Conservation (phyloP, 306 rosid species). For the Parietaria judaica region DNA sequence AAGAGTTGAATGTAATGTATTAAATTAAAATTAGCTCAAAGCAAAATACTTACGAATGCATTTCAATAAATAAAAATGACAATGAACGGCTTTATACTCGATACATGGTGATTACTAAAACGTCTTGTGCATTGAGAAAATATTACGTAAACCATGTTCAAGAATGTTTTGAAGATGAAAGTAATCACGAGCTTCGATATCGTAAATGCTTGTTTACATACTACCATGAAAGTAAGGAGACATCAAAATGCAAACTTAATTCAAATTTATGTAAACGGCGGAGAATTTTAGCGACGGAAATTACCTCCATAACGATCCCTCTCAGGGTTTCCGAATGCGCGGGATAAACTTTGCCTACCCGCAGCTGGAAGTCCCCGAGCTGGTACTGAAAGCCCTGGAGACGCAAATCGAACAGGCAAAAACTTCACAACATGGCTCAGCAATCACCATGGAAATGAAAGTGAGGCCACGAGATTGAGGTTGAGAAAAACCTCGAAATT, state of each 20-base stretch:
- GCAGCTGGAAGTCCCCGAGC: constrained; percentile 74
- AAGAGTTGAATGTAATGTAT: too few relatives aligned
- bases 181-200: background rate
- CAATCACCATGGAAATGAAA: background rate
- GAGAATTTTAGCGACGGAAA: background rate
- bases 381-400: constrained; percentile 55
- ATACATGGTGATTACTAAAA: too few relatives aligned
- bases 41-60: too few relatives aligned
- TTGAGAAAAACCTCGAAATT: constrained; percentile 54
- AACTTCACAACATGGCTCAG: background rate
- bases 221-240: background rate
- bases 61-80: too few relatives aligned
- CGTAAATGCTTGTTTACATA: too few relatives aligned
- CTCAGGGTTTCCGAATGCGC: constrained; percentile 60
- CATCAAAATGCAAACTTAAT: background rate
- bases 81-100: too few relatives aligned
- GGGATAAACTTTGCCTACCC: constrained; percentile 73
- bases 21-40: too few relatives aligned
- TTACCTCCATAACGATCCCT: constrained; percentile 91
- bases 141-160: background rate
- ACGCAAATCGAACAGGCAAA: background rate
- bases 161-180: background rate
- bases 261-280: background rate
- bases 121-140: background rate
- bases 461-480: background rate